Evolutionary conservation across 73 alveolate species (phyloP), one percentile per base, ranked within the genome.

Genomic region (Blepharisma stoltei): DNA sequence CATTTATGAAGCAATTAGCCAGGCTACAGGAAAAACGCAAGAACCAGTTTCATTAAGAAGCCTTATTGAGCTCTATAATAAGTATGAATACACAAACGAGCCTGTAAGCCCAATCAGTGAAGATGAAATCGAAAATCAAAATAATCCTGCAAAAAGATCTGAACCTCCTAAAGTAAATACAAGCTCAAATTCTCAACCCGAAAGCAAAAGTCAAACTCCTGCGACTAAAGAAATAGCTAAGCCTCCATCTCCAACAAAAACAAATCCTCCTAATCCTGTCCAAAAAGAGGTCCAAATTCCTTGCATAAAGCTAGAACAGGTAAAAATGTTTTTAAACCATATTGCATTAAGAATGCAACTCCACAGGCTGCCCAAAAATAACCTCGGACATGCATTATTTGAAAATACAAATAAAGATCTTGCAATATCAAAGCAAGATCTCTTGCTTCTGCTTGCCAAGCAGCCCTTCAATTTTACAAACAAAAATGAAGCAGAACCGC

Each of bases 261-360:
- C 14, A 60, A 9, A 11, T 9, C 14, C 38, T 18, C 45, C 46
- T 9, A 60, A 60, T 8, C 14, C 73, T 14, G 18, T 14, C 46
- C 37, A 60, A 25, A 60, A 60, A 60, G 45, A 20, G 2, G 46
- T 25, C 14, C 73, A 60, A 25, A 60, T 14, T 20, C 46, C 14
- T 1, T 14, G n/a, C 14, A 18, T 18, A 14, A 60, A 14, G 46
- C 73, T 11, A 14, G 73, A 60, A 5, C 41, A 14, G 14, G n/a
- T 60, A 8, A 25, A 60, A 25, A 14, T 38, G 18, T 20, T 60
- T 18, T 25, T 60, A 8, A 25, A 25, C 4, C 73, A 60, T 5
- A 14, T 60, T 60, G 37, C 73, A 1, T 60, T 60, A 8, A n/a
- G 73, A 20, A 60, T 60, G 73, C 73, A 60, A 25, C 14, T 60